These are phyloP conservation scores for Tephrocybe sp. DNA, from an alignment of 768 basidiomycete genomes.

Conservation along the genomic window DNA sequence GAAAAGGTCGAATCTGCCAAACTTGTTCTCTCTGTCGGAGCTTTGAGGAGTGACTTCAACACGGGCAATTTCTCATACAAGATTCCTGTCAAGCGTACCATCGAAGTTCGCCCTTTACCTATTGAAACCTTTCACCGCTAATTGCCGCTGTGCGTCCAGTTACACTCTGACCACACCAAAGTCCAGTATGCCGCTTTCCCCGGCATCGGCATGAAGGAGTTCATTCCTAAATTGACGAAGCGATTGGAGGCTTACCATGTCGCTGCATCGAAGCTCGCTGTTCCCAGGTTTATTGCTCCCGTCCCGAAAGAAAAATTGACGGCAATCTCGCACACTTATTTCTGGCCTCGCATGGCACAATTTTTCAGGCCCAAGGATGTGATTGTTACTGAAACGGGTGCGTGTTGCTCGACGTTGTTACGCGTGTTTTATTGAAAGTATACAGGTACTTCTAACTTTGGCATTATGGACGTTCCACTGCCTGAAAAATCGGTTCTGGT, in stretches of 20 bases:
- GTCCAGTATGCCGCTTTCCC: slow-evolving; percentile 66
- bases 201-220: slow-evolving; percentile 71
- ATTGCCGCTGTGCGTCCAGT: slow-evolving; percentile 34
- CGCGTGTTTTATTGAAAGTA: too few relatives aligned
- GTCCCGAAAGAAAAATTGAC: slow-evolving; percentile 52
- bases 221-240: slow-evolving; percentile 71
- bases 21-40: slow-evolving; percentile 73
- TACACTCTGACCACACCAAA: slow-evolving; percentile 74
- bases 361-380: slow-evolving; percentile 78
- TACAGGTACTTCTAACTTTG: slow-evolving; percentile 78
- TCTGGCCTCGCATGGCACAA: slow-evolving; percentile 77
- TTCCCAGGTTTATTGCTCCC: slow-evolving; percentile 43
- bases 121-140: background rate
- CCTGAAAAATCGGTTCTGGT: slow-evolving; percentile 69
- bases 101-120: slow-evolving; percentile 50
- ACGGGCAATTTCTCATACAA: slow-evolving; percentile 85
- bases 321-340: slow-evolving; percentile 72
- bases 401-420: background rate
- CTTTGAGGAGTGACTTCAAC: slow-evolving; percentile 79
- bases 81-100: slow-evolving; percentile 54
- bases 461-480: slow-evolving; percentile 77
- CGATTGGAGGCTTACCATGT: slow-evolving; percentile 44
- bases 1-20: slow-evolving; percentile 74
- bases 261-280: slow-evolving; percentile 40
- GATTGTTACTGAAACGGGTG: slow-evolving; percentile 86